Conservation (phyloP, 768 basidiomycete genomes). For the Rhodotorula kratochvilovae region DNA sequence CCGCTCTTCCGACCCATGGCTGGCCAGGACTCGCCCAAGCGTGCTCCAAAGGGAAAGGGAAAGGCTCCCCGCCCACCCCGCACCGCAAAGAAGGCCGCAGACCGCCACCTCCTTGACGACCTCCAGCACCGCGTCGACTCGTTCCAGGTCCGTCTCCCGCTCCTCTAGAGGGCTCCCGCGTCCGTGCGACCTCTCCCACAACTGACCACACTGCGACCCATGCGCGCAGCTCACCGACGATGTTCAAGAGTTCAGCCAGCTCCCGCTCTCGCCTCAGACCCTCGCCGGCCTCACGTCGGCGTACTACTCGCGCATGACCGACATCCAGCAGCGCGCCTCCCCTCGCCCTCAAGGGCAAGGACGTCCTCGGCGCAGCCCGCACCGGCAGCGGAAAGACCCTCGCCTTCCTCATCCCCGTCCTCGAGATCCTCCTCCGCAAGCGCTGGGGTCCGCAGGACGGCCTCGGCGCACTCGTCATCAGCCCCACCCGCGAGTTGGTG, state of each 20-base stretch:
- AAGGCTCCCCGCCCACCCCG: not conserved
- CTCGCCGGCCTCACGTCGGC: constrained; percentile 58
- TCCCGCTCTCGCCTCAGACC: constrained; percentile 72
- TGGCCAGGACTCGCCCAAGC: not conserved
- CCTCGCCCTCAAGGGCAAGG: constrained; percentile 59
- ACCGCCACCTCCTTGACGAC: constrained; percentile 45
- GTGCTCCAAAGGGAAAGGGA: not conserved
- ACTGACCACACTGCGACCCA: not conserved
- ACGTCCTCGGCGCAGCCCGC: constrained; percentile 64
- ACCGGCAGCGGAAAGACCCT: constrained; percentile 73
- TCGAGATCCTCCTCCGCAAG: constrained; percentile 62
- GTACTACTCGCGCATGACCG: constrained; percentile 37
- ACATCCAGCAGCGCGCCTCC: constrained; percentile 61
- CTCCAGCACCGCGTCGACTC: constrained; percentile 45
- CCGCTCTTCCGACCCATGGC: not conserved
- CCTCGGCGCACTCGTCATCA: constrained; percentile 82
- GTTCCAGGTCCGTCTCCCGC: constrained; percentile 46
- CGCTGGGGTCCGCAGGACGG: constrained; percentile 72
- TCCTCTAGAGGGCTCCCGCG: not conserved
- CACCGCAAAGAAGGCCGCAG: constrained; percentile 37
- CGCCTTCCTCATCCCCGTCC: constrained; percentile 64
- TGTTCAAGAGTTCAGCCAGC: constrained; percentile 61
- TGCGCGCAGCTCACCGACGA: constrained; percentile 56
- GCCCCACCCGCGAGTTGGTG: constrained; percentile 87
- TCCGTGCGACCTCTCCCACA: not conserved